Percentiles rank a stretch among this genome's conserved stretches.
Conservation (phyloP, 2,329 filamentous ascomycete genomes). For the Fusarium duplospermum region DNA sequence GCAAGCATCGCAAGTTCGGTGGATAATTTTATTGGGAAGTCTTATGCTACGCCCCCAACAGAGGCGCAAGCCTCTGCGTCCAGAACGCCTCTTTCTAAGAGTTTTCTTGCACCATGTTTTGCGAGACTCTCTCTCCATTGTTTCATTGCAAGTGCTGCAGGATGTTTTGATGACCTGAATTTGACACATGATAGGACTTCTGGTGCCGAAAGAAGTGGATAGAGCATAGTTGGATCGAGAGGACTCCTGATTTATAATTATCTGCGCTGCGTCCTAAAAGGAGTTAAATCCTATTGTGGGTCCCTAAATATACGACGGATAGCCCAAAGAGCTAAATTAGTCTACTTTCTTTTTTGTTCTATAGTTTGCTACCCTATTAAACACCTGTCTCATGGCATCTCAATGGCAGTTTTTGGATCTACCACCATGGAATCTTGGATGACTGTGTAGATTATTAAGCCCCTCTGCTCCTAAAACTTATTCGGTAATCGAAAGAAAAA, state of each 20-base stretch:
- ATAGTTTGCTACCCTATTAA: background rate
- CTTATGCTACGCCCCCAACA: background rate
- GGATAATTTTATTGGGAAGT: background rate
- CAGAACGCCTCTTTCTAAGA: background rate
- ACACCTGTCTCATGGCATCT: background rate
- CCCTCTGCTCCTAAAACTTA: background rate
- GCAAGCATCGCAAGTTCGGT: background rate
- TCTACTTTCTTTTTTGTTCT: background rate
- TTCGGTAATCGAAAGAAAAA: background rate
- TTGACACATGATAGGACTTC: background rate
- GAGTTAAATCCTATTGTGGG: background rate
- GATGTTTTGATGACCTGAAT: background rate
- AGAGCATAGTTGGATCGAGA: background rate
- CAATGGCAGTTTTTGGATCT: background rate
- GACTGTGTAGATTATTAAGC: background rate
- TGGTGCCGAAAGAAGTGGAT: background rate
- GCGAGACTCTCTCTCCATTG: background rate
- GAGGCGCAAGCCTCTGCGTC: background rate
- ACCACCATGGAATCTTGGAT: background rate
- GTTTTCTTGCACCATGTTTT: background rate
- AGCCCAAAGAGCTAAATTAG: background rate
- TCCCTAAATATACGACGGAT: background rate
- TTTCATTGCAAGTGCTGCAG: background rate
- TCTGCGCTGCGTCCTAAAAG: background rate
- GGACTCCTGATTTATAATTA: background rate